phyloP scores from a whole-genome alignment of 495 filamentous ascomycete species.

The Penicillium lividum region DNA sequence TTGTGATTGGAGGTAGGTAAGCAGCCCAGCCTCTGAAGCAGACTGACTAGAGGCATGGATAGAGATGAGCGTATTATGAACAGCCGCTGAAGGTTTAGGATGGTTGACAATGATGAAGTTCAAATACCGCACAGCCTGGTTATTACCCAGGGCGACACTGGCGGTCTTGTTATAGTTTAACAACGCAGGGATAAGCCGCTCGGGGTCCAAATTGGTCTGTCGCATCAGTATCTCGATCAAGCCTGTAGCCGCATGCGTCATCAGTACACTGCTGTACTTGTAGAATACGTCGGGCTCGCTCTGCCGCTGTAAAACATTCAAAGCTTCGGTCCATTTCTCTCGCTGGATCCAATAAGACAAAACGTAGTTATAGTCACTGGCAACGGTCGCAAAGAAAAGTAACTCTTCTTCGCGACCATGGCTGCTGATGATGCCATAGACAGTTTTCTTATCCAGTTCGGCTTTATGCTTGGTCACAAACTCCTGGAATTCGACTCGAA shows the following conservation, averaged over 20 bases:
- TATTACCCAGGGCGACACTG: conserved; percentile 57
- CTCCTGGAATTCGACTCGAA: conserved; percentile 79
- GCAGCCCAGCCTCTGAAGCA: conserved; percentile 76
- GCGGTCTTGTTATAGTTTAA: conserved; percentile 85
- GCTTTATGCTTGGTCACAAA: conserved; percentile 81
- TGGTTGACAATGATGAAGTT: conserved; percentile 90
- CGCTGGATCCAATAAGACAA: conserved; percentile 96
- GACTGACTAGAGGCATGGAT: conserved; percentile 89
- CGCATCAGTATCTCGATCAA: conserved; percentile 93
- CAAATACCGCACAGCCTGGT: conserved; percentile 93
- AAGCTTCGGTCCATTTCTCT: conserved; percentile 87
- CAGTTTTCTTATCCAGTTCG: conserved; percentile 87
- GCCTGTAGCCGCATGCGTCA: conserved; percentile 80
- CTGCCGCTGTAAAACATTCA: conserved; percentile 87
- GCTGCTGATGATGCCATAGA: conserved; percentile 93
- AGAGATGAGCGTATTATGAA: conserved; percentile 95
- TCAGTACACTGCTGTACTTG: conserved; percentile 92
- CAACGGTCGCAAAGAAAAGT: conserved; percentile 80
- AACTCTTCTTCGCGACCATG: conserved; percentile 93
- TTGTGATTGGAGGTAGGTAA: conserved; percentile 82
- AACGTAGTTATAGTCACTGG: conserved; percentile 92
- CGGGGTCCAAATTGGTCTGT: conserved; percentile 81
- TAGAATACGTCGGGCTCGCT: conserved; percentile 92
- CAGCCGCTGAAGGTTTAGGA: conserved; percentile 78
- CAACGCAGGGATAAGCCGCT: conserved; percentile 87